Evolutionary conservation across 768 basidiomycete genomes (phyloP), one percentile per base, ranked within the genome.

Genomic region (Mycena rosella): DNA sequence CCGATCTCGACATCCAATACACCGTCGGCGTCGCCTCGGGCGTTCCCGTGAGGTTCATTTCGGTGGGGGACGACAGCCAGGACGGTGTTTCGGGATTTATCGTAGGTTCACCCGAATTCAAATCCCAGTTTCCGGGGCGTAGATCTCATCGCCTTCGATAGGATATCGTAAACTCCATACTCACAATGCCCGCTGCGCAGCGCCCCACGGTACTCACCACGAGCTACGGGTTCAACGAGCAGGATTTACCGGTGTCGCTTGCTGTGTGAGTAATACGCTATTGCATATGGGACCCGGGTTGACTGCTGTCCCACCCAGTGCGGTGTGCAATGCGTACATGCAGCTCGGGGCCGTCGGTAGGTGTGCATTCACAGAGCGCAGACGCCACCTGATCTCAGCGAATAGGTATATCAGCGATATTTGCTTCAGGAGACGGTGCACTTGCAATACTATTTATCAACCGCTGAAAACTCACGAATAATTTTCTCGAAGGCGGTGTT

Each of bases 1-100:
- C 85, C 26, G 64, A 82, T 68, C 79, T 87, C 6, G 87, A 87
- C 71, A 74, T 87, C 3, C 74, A 86, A 72, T 22, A 82, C 84
- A 81, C 74, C 72, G 53, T 63, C 2, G 47, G 82, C 78, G 0
- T 83, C 77, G 4, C 81, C 75, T 22, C 77, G 74, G 68, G 75
- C 72, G 49, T 84, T 77, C 72, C 80, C 67, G 69, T 79, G 74
- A 65, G 80, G 78, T 40, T 80, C 76, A 24, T 80, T 80, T 20
- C 76, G 74, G 68, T 66, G 10, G 64, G 68, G 1, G 30, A 42
- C 9, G 22, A 65, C 36, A 45, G 0, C 30, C 3, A 9, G 3
- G 68, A 69, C 42, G 63, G 32, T 14, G 42, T 65, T 2, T 29
- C 3, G 36, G 68, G 68, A 17, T 65, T 69, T 20, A 58, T 69